Conservation (phyloP, 495 filamentous ascomycete species). For the Podospora anserina region DNA sequence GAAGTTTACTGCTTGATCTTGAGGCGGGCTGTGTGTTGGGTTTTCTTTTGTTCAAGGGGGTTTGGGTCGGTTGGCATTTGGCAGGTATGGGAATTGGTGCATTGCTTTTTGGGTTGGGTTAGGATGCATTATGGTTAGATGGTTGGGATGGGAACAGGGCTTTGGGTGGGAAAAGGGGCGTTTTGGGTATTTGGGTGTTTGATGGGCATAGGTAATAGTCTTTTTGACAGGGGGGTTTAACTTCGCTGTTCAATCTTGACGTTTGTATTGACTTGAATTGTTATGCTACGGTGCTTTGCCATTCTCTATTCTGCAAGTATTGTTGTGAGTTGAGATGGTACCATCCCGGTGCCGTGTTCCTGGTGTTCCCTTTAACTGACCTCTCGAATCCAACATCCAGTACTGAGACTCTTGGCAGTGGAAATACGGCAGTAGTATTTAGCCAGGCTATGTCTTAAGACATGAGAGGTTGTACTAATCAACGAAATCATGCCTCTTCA, state of each 20-base stretch:
- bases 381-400: too few species aligned
- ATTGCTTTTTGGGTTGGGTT: neutral
- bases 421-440: too few species aligned
- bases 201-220: neutral
- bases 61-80: neutral
- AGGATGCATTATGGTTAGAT: neutral
- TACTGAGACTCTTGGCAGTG: too few species aligned
- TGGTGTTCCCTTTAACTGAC: too few species aligned
- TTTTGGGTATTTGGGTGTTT: neutral
- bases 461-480: too few species aligned
- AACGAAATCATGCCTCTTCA: too few species aligned
- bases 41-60: neutral
- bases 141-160: too few species aligned
- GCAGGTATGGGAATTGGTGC: neutral
- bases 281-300: too few species aligned
- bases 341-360: too few species aligned
- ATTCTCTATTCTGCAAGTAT: neutral
- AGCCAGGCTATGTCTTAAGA: too few species aligned
- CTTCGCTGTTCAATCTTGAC: neutral
- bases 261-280: neutral
- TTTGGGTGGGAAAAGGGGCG: neutral
- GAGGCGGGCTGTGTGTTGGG: too few species aligned
- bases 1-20: conserved; percentile 12
- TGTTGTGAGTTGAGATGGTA: too few species aligned
- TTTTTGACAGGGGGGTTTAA: neutral